Evolutionary conservation across 2,329 filamentous ascomycete species (phyloP).

Genomic region (Trichothecium sympodiale): DNA sequence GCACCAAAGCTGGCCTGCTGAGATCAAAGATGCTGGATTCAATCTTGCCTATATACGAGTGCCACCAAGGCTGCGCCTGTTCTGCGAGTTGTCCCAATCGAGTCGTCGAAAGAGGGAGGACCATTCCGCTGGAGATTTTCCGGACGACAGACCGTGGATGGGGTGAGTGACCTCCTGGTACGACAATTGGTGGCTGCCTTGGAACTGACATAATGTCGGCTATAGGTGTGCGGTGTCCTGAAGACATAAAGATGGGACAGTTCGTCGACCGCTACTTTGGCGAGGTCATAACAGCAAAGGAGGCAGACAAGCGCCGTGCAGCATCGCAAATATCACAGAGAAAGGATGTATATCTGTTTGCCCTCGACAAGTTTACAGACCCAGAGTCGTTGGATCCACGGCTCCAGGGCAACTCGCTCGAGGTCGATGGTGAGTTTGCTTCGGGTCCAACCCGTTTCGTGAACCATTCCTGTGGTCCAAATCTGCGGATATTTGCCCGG

Average conservation of each 20-base stretch:
- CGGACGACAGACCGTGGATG: conserved; percentile 62
- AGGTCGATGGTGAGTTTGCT: conserved; percentile 63
- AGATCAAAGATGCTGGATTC: conserved; percentile 40
- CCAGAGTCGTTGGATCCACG: conserved; percentile 42
- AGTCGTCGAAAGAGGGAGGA: conserved; percentile 64
- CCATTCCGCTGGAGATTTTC: conserved; percentile 65
- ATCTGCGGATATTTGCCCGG: conserved; percentile 68
- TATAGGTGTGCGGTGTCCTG: conserved; percentile 50
- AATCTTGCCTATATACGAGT: conserved; percentile 64
- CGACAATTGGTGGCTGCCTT: too few species aligned
- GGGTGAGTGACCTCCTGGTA: conserved; percentile 36
- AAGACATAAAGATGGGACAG: conserved; percentile 57
- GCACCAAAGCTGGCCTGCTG: conserved; percentile 39
- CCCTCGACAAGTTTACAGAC: conserved; percentile 68
- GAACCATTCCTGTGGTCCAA: conserved; percentile 73
- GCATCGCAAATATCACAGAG: conserved; percentile 41
- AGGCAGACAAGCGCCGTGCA: conserved; percentile 55
- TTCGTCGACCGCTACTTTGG: conserved; percentile 75
- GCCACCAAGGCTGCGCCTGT: conserved; percentile 61
- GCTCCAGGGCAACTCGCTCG: conserved; percentile 43
- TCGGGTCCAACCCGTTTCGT: conserved; percentile 73
- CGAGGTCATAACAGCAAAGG: conserved; percentile 50
- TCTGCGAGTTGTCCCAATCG: conserved; percentile 56
- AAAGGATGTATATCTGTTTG: conserved; percentile 74
- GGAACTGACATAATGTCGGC: not conserved